These are phyloP conservation scores for Oenanthe javanica DNA, from an alignment of 140 eudicot genomes.

Conservation along the genomic window DNA sequence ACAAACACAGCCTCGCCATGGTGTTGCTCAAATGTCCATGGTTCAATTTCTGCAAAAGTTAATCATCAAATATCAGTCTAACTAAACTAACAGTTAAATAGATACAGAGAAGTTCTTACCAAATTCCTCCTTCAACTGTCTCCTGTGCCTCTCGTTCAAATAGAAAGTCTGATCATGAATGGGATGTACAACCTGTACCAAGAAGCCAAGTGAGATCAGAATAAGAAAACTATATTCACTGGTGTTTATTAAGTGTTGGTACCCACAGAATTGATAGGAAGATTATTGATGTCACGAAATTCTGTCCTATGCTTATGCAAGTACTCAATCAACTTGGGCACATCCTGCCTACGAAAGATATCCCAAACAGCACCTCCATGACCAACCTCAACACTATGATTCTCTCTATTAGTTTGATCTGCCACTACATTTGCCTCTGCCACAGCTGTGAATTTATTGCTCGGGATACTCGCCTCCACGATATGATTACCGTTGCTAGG, in stretches of 20 bases:
- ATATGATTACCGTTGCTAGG: conserved; percentile 3
- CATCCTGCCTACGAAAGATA: conserved; percentile 80
- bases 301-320: conserved; percentile 57
- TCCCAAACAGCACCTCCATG: conserved; percentile 92
- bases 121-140: conserved; percentile 75
- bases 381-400: conserved; percentile 18
- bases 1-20: conserved; percentile 92
- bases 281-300: conserved; percentile 63
- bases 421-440: conserved; percentile 12
- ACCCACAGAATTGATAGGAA: conserved; percentile 63
- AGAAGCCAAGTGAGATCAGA: conserved; percentile 18
- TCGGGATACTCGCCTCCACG: conserved; percentile 4
- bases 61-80: background rate
- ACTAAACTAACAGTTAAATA: background rate
- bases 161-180: conserved; percentile 82
- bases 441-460: conserved; percentile 4
- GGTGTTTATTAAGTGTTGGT: conserved; percentile 4
- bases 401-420: conserved; percentile 19
- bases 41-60: conserved; percentile 52
- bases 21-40: conserved; percentile 88
- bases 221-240: background rate
- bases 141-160: conserved; percentile 71
- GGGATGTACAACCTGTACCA: conserved; percentile 77
- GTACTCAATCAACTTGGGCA: conserved; percentile 60
- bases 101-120: conserved; percentile 35